A percentile compares a stretch with the other conserved stretches of the same genome.
Conservation (phyloP, 768 basidiomycete genomes). For the Agaricus blazei region DNA sequence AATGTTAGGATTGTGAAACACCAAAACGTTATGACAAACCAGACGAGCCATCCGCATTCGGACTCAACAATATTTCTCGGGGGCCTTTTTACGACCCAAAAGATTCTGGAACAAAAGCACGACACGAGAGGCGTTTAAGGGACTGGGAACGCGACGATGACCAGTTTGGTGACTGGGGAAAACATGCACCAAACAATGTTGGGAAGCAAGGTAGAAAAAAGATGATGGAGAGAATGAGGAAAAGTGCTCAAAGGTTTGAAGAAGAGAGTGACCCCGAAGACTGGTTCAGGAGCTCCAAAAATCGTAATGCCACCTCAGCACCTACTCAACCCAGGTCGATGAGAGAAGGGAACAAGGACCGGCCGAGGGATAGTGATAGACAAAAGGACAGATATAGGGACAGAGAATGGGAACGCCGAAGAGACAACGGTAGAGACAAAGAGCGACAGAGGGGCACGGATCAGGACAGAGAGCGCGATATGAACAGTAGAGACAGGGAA, state of each 20-base stretch:
- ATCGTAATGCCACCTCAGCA: neutral
- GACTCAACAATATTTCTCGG: slow-evolving; percentile 49
- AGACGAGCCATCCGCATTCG: slow-evolving; percentile 62
- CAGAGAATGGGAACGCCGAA: neutral
- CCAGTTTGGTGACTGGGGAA: slow-evolving; percentile 39
- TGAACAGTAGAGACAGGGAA: neutral
- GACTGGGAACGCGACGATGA: slow-evolving; percentile 36
- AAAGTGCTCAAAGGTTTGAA: slow-evolving; percentile 35
- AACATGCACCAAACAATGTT: slow-evolving; percentile 49
- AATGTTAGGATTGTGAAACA: slow-evolving; percentile 56
- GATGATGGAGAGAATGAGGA: slow-evolving; percentile 50
- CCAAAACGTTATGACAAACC: slow-evolving; percentile 36
- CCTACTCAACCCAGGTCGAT: slow-evolving; percentile 17
- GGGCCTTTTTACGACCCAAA: slow-evolving; percentile 61
- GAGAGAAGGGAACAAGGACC: slow-evolving; percentile 13
- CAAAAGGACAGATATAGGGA: slow-evolving; percentile 13
- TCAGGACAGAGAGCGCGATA: slow-evolving; percentile 5
- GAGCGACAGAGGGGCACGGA: slow-evolving; percentile 2
- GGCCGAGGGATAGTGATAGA: slow-evolving; percentile 16
- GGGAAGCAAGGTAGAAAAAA: slow-evolving; percentile 63
- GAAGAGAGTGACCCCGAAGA: slow-evolving; percentile 54
- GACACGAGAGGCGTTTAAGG: slow-evolving; percentile 23
- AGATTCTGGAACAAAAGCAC: slow-evolving; percentile 22
- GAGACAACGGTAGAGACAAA: neutral
- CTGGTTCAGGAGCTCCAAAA: slow-evolving; percentile 53